phyloP scores from a whole-genome alignment of 768 basidiomycete genomes.

The Calocybe indica region DNA sequence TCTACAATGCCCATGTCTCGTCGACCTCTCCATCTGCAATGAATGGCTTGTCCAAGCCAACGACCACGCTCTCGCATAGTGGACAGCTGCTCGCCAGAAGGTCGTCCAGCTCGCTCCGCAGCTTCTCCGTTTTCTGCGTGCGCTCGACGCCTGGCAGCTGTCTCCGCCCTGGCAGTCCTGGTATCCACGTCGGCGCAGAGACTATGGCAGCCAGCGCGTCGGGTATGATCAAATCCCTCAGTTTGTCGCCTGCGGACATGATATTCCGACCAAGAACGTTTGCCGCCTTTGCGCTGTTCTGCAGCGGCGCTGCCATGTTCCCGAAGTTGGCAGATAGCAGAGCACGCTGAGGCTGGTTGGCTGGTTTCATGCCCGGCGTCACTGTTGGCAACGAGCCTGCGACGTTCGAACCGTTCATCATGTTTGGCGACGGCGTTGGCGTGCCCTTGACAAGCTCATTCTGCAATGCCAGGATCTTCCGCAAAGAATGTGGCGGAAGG shows the following conservation, averaged over 20 bases:
- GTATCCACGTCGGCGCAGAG: constrained; percentile 72
- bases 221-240: constrained; percentile 90
- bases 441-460: constrained; percentile 67
- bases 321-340: constrained; percentile 74
- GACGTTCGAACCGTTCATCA: constrained; percentile 25
- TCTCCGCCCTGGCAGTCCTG: constrained; percentile 53
- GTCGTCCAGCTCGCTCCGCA: constrained; percentile 84
- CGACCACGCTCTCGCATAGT: constrained; percentile 86
- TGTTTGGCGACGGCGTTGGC: constrained; percentile 10
- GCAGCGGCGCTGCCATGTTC: constrained; percentile 42
- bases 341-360: constrained; percentile 46
- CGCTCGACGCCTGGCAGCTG: constrained; percentile 45
- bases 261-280: constrained; percentile 73
- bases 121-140: constrained; percentile 60
- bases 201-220: constrained; percentile 88
- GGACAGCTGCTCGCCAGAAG: constrained; percentile 87
- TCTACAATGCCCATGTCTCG: constrained; percentile 67
- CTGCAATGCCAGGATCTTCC: constrained; percentile 83
- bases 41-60: constrained; percentile 83
- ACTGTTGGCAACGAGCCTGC: constrained; percentile 23
- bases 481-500: constrained; percentile 73
- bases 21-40: constrained; percentile 74
- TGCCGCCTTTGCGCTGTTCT: constrained; percentile 60
- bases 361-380: constrained; percentile 30
- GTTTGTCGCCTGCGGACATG: constrained; percentile 81